Conservation (phyloP, 208 protist genomes). For the Trypanosoma congolense region DNA sequence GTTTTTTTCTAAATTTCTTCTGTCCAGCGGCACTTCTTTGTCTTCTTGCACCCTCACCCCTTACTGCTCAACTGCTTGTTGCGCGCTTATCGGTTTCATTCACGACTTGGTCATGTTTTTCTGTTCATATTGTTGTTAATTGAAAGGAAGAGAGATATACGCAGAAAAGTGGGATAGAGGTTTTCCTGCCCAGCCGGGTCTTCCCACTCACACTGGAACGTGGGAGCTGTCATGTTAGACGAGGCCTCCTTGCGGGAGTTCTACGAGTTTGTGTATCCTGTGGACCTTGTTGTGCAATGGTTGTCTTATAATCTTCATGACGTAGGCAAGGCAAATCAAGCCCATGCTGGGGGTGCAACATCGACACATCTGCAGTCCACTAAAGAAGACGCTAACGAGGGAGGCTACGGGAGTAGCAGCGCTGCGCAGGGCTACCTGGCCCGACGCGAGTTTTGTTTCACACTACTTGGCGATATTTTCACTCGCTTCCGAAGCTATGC, state of each 20-base stretch:
- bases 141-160: too few relatives aligned
- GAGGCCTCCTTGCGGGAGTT: conserved; percentile 78
- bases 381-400: conserved; percentile 1
- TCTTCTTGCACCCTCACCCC: too few relatives aligned
- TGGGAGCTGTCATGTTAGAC: conserved; percentile 49
- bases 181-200: too few relatives aligned
- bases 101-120: too few relatives aligned
- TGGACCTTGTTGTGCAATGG: conserved; percentile 75
- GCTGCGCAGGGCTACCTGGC: conserved; percentile 58
- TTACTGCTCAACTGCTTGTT: too few relatives aligned
- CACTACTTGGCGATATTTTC: conserved; percentile 85
- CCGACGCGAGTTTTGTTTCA: conserved; percentile 88
- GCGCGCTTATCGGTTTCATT: too few relatives aligned
- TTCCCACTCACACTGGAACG: too few relatives aligned
- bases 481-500: conserved; percentile 82
- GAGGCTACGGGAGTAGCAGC: conserved; percentile 15
- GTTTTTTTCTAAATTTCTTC: too few relatives aligned
- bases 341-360: neutral
- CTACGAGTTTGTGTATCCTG: conserved; percentile 85
- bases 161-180: too few relatives aligned
- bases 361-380: neutral
- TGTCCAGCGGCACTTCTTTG: too few relatives aligned
- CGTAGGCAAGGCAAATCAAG: neutral
- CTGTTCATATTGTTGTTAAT: too few relatives aligned
- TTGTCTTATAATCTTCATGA: conserved; percentile 53